Base-by-base conservation (phyloP, 495 filamentous ascomycete species). In the Aspergillus wentii region DNA sequence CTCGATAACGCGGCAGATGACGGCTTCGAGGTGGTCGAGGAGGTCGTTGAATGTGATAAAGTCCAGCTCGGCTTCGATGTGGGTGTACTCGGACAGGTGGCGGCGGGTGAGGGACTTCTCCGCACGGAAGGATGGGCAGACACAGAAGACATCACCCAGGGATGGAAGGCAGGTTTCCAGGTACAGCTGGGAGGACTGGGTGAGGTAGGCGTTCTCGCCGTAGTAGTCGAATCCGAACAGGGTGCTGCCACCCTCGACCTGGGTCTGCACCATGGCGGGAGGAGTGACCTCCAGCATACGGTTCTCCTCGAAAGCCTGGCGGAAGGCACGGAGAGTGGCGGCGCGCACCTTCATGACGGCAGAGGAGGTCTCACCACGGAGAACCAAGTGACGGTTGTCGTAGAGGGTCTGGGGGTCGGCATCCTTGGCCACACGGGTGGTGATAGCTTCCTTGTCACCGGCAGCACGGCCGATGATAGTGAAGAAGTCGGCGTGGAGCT, bases 111-210 rank as follows among this genome's bases (percentile, higher is more conserved):
- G 71, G 3, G 85, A 91, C 63, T 95, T 95, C 63, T 99, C 92
- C 17, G 92, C 92, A 35, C 92, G 91, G 81, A 97, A 99, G 8
- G 92, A 97, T 50, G 94, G 92, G 68, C 94, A 91, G 44, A 99
- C 87, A 61, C 91, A 96, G 76, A 88, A 99, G 42, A 95, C 89
- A 51, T 96, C 85, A 40, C 92, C 92, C 41, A 96, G 70, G 16
- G 83, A 87, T 11, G 88, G 88, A 10, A 99, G 70, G 41, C 85
- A 89, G 19, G 94, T 97, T 69, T 99, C 92, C 40, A 99, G 86
- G 62, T 99, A 99, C 17, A 99, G 78, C 68, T 99, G 92, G 7
- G 88, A 95, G 0, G 91, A 96, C 64, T 99, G 92, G 10, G 92
- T 99, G 39, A 99, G 76, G 61, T 87, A 99, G 43, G 94, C 86